Conservation (phyloP, 2,329 filamentous ascomycete genomes). For the Hypoxylon sp. region DNA sequence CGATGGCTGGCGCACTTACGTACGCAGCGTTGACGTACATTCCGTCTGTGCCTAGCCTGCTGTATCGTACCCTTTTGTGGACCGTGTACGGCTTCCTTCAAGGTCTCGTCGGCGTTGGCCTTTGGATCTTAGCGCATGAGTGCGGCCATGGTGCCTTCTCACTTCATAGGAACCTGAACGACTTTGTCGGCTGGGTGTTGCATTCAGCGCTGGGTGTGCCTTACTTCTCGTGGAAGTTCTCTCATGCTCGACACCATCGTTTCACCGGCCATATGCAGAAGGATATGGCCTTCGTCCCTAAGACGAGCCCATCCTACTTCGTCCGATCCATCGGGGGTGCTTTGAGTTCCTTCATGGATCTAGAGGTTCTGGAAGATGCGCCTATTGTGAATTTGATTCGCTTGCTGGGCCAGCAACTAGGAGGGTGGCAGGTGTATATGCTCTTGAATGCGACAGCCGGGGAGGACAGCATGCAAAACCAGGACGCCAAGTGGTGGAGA, state of each 20-base stretch:
- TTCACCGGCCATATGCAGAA: constrained; percentile 77
- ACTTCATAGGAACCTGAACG: constrained; percentile 69
- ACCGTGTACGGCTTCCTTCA: constrained; percentile 73
- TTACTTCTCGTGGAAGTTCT: constrained; percentile 81
- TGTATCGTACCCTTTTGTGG: constrained; percentile 66
- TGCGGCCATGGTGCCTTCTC: constrained; percentile 79
- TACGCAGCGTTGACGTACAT: constrained; percentile 69
- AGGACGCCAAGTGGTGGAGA: constrained; percentile 59
- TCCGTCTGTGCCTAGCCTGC: constrained; percentile 62
- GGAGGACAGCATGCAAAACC: constrained; percentile 62
- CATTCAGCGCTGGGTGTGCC: constrained; percentile 77
- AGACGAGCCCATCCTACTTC: constrained; percentile 58
- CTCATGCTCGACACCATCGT: constrained; percentile 78
- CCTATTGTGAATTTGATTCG: constrained; percentile 69
- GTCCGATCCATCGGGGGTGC: constrained; percentile 49
- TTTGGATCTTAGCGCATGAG: constrained; percentile 81
- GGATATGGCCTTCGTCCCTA: constrained; percentile 76
- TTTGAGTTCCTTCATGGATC: constrained; percentile 58
- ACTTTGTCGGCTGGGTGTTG: constrained; percentile 73
- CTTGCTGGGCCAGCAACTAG: constrained; percentile 73
- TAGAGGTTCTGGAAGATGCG: constrained; percentile 74
- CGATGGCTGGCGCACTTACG: constrained; percentile 64
- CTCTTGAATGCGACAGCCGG: constrained; percentile 70
- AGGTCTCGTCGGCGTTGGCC: constrained; percentile 75
- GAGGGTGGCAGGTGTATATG: constrained; percentile 76